These are phyloP conservation scores for Blastobotrys aristatus DNA, from an alignment of 1,139 yeast genomes.

Conservation along the genomic window DNA sequence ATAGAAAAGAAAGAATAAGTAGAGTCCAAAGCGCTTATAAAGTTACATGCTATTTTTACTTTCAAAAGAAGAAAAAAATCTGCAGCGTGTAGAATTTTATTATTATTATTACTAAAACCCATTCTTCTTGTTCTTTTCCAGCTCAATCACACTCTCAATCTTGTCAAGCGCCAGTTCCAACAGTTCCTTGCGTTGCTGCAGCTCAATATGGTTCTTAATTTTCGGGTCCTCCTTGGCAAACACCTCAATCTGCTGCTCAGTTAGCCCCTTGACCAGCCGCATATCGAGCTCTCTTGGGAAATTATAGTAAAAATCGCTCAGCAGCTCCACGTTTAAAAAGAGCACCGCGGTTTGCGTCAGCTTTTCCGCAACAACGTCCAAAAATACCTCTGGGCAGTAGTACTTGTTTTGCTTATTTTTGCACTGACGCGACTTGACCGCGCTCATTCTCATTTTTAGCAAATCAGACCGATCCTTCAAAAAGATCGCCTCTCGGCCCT, in stretches of 20 bases:
- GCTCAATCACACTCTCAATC: conserved; percentile 81
- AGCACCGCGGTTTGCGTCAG: conserved; percentile 88
- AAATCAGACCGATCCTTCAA: conserved; percentile 70
- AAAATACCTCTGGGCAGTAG: conserved; percentile 89
- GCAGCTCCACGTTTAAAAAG: conserved; percentile 85
- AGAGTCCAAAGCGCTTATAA: too few relatives aligned
- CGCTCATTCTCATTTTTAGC: conserved; percentile 67
- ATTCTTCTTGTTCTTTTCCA: conserved; percentile 43
- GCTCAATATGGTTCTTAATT: conserved; percentile 80
- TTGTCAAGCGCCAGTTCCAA: conserved; percentile 77
- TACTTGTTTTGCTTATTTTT: conserved; percentile 73
- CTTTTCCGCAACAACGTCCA: conserved; percentile 90
- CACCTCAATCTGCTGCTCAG: conserved; percentile 71
- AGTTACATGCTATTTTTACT: too few relatives aligned
- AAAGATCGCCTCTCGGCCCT: conserved; percentile 82
- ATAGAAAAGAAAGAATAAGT: too few relatives aligned
- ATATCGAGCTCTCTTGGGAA: conserved; percentile 91
- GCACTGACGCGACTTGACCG: conserved; percentile 73
- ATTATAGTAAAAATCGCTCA: conserved; percentile 91
- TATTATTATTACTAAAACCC: too few relatives aligned
- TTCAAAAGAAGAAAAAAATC: too few relatives aligned
- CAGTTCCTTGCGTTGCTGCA: conserved; percentile 88
- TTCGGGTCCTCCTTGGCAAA: conserved; percentile 96
- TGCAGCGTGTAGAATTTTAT: too few relatives aligned
- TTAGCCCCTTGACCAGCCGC: conserved; percentile 58